Evolutionary conservation across 331 rosid species (phyloP).

Genomic region (Acacia pycnantha): DNA sequence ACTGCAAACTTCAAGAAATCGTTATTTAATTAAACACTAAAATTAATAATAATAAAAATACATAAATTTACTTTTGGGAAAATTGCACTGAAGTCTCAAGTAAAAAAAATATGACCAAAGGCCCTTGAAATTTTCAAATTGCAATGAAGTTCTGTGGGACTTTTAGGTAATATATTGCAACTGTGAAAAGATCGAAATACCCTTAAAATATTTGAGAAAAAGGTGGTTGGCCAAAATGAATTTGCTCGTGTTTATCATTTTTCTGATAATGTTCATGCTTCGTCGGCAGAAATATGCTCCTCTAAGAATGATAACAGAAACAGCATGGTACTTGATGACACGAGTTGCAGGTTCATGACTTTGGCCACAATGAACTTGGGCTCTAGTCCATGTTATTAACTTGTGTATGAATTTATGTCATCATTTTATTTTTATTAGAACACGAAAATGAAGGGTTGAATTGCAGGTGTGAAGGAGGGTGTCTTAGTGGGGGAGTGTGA

Average conservation of each 20-base stretch:
- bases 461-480: slow-evolving; percentile 76
- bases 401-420: not conserved
- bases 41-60: too few relatives aligned
- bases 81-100: too few relatives aligned
- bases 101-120: too few relatives aligned
- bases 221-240: too few relatives aligned
- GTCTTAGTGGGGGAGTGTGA: slow-evolving; percentile 50
- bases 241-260: too few relatives aligned
- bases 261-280: slow-evolving; percentile 50
- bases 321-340: slow-evolving; percentile 27
- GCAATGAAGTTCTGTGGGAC: rapidly evolving
- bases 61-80: too few relatives aligned
- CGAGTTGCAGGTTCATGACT: slow-evolving; percentile 54
- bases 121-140: too few relatives aligned
- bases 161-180: too few relatives aligned
- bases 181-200: rapidly evolving
- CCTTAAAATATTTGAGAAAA: too few relatives aligned
- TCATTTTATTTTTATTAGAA: not conserved
- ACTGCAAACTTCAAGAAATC: too few relatives aligned
- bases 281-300: slow-evolving; percentile 56
- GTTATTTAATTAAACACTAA: too few relatives aligned
- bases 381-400: slow-evolving; percentile 71
- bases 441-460: not conserved
- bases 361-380: slow-evolving; percentile 44
- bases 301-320: slow-evolving; percentile 36